These are phyloP conservation scores for Colletotrichum eleusines DNA, from an alignment of 2,329 filamentous ascomycete species.

Conservation along the genomic window DNA sequence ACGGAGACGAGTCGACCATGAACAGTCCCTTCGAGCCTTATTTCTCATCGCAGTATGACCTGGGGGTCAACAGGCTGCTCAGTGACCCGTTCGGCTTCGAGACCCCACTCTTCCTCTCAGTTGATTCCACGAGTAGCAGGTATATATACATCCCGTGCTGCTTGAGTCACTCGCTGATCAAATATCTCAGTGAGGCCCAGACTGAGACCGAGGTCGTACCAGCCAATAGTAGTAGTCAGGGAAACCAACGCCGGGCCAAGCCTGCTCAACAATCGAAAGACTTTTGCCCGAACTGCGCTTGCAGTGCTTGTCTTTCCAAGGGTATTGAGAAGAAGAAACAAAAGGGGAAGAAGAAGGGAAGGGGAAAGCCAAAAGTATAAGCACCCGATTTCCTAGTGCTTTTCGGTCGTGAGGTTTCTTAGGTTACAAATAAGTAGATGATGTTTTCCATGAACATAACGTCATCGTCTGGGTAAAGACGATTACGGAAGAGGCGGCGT, in stretches of 20 bases:
- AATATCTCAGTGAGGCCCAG: background rate
- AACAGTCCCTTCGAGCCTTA: no score
- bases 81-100: no score
- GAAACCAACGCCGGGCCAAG: background rate
- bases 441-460: no score
- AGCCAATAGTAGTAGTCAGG: background rate
- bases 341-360: background rate
- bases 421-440: background rate
- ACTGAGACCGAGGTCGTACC: background rate
- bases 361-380: background rate
- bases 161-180: background rate
- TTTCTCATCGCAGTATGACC: no score
- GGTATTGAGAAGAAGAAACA: background rate
- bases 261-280: background rate
- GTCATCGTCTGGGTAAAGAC: background rate
- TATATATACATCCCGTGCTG: background rate
- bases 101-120: no score
- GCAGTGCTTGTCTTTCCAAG: no score
- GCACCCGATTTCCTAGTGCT: background rate
- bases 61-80: no score
- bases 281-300: background rate
- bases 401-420: no score
- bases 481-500: background rate
- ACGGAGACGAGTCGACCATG: no score
- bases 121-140: background rate